Evolutionary conservation across 345 rosid species (phyloP), one percentile per base, ranked within the genome.

Genomic region (Adansonia digitata): DNA sequence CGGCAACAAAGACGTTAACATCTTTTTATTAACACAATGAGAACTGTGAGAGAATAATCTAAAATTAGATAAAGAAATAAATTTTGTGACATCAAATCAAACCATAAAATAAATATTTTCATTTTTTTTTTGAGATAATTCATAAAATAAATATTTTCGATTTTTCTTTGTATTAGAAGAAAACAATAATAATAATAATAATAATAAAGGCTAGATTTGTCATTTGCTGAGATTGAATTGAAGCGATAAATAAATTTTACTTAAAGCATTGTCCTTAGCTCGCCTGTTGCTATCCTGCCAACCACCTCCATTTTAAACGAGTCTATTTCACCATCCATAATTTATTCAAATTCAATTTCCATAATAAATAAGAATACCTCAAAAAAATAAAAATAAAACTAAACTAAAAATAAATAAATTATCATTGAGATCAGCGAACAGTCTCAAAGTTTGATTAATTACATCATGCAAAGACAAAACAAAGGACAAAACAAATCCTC

Each of bases 251-350:
- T 18, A 31, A 34, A 26, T 57, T 57, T 57, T 12, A 57, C 63
- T 57, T 57, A 20, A 40, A 9, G n/a, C 13, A 57, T 46, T 46
- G 69, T 20, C 61, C 14, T 18, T 73, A 61, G 69, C 22, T 73
- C 1, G 8, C 20, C 57, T 31, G 69, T 73, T 18, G n/a, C 68
- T 73, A 27, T 73, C 68, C 15, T 60, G 43, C 55, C 76, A 73
- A 61, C 76, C n/a, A 73, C 68, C 55, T 57, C 75, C 68, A 42
- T 17, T 61, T 10, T 67, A n/a, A 18, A 7, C 34, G 14, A 10
- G 51, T 42, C n/a, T 11, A 3, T 8, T 35, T 71, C 51, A 12
- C 31, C 63, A n/a, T 14, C 51, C 37, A 35, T 20, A n/a, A 9
- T 60, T 55, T 56, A 43, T 56, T 56, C 15, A 26, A 26, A 57